Evolutionary conservation across 805 yeast species (phyloP).

Genomic region (Yarrowia sp.): DNA sequence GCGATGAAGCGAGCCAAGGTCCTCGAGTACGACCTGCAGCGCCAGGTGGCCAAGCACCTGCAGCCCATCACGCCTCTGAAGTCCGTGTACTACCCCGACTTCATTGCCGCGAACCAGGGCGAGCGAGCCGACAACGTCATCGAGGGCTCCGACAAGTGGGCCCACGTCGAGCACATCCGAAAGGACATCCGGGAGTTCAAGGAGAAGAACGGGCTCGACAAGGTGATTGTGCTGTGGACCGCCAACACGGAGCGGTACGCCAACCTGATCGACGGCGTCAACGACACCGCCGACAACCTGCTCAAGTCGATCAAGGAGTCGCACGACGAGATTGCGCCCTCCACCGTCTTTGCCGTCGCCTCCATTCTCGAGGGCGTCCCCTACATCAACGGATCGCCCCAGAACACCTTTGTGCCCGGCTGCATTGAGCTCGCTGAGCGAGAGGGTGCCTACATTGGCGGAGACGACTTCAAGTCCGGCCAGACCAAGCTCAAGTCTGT

Average conservation of each 20-base stretch:
- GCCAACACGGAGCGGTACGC: slow-evolving; percentile 96
- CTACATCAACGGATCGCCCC: slow-evolving; percentile 95
- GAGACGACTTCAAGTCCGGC: slow-evolving; percentile 96
- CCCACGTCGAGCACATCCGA: slow-evolving; percentile 82
- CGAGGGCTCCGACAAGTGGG: slow-evolving; percentile 76
- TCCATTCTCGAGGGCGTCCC: slow-evolving; percentile 84
- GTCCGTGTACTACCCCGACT: slow-evolving; percentile 91
- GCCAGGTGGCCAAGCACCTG: slow-evolving; percentile 65
- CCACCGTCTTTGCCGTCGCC: slow-evolving; percentile 93
- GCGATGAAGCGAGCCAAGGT: slow-evolving; percentile 87
- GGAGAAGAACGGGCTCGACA: slow-evolving; percentile 66
- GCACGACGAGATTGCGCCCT: slow-evolving; percentile 84
- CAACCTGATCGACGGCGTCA: slow-evolving; percentile 71
- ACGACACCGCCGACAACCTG: slow-evolving; percentile 83
- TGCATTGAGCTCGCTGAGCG: slow-evolving; percentile 83
- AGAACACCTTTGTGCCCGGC: slow-evolving; percentile 96
- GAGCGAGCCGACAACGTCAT: slow-evolving; percentile 87
- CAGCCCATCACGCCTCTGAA: slow-evolving; percentile 66
- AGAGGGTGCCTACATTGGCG: slow-evolving; percentile 77
- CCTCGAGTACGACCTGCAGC: slow-evolving; percentile 79
- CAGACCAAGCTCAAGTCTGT: slow-evolving; percentile 97
- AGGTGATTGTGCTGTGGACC: slow-evolving; percentile 90
- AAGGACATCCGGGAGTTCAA: slow-evolving; percentile 80
- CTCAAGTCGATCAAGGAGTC: slow-evolving; percentile 68
- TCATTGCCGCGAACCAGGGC: slow-evolving; percentile 91